These are phyloP conservation scores for Rhodotorula babjevae DNA, from an alignment of 768 basidiomycete species.

Conservation along the genomic window DNA sequence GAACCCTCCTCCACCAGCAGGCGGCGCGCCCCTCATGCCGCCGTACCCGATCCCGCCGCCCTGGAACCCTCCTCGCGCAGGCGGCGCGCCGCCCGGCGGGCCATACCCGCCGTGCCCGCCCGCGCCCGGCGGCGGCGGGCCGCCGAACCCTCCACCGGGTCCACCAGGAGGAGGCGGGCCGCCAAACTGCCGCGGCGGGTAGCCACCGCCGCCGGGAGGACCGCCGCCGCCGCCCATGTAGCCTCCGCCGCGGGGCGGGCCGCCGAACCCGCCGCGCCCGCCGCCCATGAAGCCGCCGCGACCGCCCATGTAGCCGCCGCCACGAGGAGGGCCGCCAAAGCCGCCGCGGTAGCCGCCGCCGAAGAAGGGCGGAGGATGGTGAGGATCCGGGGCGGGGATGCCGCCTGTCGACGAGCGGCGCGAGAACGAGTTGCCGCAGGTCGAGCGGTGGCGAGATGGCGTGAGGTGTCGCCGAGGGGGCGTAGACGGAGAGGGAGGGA, in stretches of 20 bases:
- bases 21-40: background rate
- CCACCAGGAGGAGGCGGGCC: background rate
- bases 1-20: slow-evolving; percentile 21
- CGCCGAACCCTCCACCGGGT: too few relatives aligned
- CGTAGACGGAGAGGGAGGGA: too few relatives aligned
- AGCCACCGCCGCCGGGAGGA: background rate
- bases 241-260: slow-evolving; percentile 9
- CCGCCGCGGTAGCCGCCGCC: slow-evolving; percentile 46
- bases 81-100: background rate
- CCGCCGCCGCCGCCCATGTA: slow-evolving; percentile 8
- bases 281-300: too few relatives aligned
- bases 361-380: slow-evolving; percentile 41
- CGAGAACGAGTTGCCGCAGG: too few relatives aligned
- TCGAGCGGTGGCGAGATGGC: too few relatives aligned
- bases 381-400: slow-evolving; percentile 49
- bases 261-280: slow-evolving; percentile 20
- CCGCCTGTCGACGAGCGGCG: slow-evolving; percentile 6
- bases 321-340: slow-evolving; percentile 30
- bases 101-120: background rate
- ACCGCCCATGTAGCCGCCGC: background rate
- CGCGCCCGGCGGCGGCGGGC: too few relatives aligned
- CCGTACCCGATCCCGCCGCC: slow-evolving; percentile 2
- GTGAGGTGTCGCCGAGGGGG: too few relatives aligned
- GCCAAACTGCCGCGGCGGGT: background rate
- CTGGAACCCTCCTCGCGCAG: background rate